These are phyloP conservation scores for Alternaria sp. DNA, from an alignment of 2,329 filamentous ascomycete genomes.

Conservation along the genomic window DNA sequence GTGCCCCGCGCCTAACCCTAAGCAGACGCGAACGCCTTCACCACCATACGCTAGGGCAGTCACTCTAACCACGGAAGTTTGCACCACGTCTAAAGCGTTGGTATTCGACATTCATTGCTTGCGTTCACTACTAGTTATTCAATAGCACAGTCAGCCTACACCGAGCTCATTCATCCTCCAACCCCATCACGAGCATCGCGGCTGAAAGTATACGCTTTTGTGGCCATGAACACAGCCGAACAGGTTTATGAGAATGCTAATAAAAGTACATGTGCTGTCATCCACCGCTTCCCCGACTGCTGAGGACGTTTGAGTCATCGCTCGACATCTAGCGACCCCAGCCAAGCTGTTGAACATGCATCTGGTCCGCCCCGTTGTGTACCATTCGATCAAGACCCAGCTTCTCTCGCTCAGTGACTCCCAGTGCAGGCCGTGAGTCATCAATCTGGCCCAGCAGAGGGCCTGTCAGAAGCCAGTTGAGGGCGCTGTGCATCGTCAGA, in stretches of 20 bases:
- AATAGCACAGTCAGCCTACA: background rate
- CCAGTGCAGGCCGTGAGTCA: background rate
- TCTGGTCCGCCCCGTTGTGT: background rate
- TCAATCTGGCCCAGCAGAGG: background rate
- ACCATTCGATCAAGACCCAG: background rate
- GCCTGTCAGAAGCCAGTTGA: constrained; percentile 4
- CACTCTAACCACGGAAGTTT: background rate
- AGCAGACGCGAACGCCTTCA: constrained; percentile 10
- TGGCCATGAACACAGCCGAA: constrained; percentile 7
- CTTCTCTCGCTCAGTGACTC: constrained; percentile 1
- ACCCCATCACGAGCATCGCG: background rate
- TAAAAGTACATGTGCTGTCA: constrained; percentile 41
- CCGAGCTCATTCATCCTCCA: background rate
- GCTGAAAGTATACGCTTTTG: background rate
- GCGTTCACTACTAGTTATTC: background rate
- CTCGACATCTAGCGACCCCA: background rate
- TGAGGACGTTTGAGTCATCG: constrained; percentile 5
- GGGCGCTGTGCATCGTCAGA: constrained; percentile 12
- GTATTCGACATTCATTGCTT: background rate
- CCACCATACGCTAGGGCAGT: background rate
- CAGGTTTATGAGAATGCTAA: constrained; percentile 40
- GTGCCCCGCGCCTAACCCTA: constrained; percentile 20
- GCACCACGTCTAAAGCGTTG: background rate
- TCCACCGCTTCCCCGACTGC: constrained; percentile 4
- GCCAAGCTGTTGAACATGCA: background rate